Evolutionary conservation across 305 asterid genomes (phyloP), one percentile per base, ranked within the genome.

Genomic region (Solanum hybrid): DNA sequence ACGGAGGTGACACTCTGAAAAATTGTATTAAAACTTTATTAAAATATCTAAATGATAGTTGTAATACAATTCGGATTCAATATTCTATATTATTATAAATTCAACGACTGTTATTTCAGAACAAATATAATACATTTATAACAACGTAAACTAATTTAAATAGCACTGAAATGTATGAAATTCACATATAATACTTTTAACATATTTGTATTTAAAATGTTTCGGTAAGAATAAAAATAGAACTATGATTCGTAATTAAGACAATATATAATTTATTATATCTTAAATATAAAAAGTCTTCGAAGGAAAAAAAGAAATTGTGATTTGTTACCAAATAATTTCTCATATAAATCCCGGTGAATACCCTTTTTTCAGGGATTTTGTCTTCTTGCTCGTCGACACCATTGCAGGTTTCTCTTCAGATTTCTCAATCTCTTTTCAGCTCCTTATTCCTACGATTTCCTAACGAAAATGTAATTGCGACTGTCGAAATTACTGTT

Each of bases 101-200:
- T 57, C 1, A 7, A 57, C 10, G 0, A 0, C 0, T 57, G 4
- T 57, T 57, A 57, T 57, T 57, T 57, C 10, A 0, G 2, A 17
- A 57, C 4, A 57, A 7, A 57, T 57, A 17, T 57, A 17, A 57
- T 57, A 57, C 2, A 7, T 17, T 57, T 57, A 1, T 57, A 57
- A 57, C 24, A 57, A 57, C 24, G n/a, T 57, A 57, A 57, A 57
- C 10, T 57, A 57, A 57, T 57, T 20, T 57, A 57, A 17, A 57
- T 57, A 17, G 70, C 1, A 57, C 0, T 57, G 24, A 57, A 17
- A 57, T 57, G 10, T 57, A 15, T 57, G n/a, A 57, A 57, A 17
- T 57, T 7, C 24, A 57, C 4, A 57, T 57, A 17, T 57, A 57
- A 17, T 7, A 57, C 68, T 57, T 31, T 6, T 51, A 51, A 51